phyloP scores from a whole-genome alignment of 495 filamentous ascomycete species.

The Chaetomium fimeti region DNA sequence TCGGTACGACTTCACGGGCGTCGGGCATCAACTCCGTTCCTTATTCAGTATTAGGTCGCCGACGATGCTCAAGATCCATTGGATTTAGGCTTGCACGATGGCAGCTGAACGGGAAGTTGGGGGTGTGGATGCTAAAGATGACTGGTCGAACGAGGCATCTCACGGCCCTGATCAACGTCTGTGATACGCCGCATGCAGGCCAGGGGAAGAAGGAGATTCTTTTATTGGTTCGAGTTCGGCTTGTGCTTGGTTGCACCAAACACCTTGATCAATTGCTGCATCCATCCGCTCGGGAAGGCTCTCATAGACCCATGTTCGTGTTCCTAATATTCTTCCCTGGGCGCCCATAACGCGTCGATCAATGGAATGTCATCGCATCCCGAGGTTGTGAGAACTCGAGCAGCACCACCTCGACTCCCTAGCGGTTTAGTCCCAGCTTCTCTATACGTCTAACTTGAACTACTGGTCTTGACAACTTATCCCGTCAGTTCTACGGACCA shows the following conservation, averaged over 20 bases:
- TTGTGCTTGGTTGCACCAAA: not conserved
- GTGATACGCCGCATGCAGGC: conserved; percentile 9
- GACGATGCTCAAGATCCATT: not conserved
- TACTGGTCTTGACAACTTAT: not conserved
- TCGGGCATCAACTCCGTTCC: conserved; percentile 14
- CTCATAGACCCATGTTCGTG: no score
- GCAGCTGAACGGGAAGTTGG: conserved; percentile 14
- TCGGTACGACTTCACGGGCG: not conserved
- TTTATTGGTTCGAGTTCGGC: not conserved
- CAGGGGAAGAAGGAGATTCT: not conserved
- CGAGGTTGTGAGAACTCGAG: no score
- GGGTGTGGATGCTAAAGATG: not conserved
- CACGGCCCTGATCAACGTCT: not conserved
- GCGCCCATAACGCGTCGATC: no score
- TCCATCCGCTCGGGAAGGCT: not conserved
- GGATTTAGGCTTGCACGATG: conserved; percentile 9
- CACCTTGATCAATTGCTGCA: not conserved
- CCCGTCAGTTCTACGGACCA: not conserved
- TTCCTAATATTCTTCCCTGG: no score
- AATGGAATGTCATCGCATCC: no score
- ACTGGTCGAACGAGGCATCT: not conserved
- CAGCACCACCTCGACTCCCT: no score
- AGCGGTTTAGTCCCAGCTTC: no score
- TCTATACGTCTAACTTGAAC: no score
- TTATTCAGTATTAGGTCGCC: not conserved